Conservation (phyloP, 2,329 filamentous ascomycete genomes). For the Fusarium devonianum region DNA sequence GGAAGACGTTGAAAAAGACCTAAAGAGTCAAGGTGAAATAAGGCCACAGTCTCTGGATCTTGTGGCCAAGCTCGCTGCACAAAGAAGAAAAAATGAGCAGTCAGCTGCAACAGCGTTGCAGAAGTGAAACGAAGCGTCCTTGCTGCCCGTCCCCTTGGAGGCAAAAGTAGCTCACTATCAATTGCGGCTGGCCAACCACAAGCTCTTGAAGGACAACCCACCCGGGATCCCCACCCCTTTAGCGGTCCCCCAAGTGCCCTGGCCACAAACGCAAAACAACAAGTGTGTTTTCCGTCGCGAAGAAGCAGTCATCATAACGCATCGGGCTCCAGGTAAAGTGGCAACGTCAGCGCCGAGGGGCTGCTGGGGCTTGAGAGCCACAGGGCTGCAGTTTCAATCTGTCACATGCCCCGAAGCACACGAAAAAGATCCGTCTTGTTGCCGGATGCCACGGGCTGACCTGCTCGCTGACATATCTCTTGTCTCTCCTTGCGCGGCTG, state of each 20-base stretch:
- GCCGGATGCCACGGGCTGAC: conserved; percentile 41
- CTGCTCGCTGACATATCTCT: conserved; percentile 35
- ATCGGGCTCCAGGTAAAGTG: conserved; percentile 10
- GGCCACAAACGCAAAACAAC: conserved; percentile 33
- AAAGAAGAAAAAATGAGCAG: conserved; percentile 18
- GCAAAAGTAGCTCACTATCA: conserved; percentile 14
- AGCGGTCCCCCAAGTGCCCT: conserved; percentile 15
- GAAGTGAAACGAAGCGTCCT: conserved; percentile 12
- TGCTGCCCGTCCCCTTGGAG: conserved; percentile 7
- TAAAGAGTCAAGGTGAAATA: no score
- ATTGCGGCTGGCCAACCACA: conserved; percentile 5
- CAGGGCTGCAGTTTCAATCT: conserved; percentile 39
- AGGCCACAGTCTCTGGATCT: conserved; percentile 14
- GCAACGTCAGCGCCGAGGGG: conserved; percentile 26
- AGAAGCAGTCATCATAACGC: background rate
- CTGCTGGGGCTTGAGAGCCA: conserved; percentile 18
- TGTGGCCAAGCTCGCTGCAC: background rate
- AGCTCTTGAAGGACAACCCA: conserved; percentile 15
- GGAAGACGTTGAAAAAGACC: background rate
- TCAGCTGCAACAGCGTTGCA: conserved; percentile 14
- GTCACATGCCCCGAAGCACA: conserved; percentile 39
- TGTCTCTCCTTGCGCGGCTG: conserved; percentile 33
- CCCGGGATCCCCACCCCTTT: conserved; percentile 23
- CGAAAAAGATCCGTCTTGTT: conserved; percentile 42
- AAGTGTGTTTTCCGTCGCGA: conserved; percentile 12